Evolutionary conservation across 441 rosid species (phyloP), one percentile per base, ranked within the genome.

Genomic region (Erysimum cheiri): DNA sequence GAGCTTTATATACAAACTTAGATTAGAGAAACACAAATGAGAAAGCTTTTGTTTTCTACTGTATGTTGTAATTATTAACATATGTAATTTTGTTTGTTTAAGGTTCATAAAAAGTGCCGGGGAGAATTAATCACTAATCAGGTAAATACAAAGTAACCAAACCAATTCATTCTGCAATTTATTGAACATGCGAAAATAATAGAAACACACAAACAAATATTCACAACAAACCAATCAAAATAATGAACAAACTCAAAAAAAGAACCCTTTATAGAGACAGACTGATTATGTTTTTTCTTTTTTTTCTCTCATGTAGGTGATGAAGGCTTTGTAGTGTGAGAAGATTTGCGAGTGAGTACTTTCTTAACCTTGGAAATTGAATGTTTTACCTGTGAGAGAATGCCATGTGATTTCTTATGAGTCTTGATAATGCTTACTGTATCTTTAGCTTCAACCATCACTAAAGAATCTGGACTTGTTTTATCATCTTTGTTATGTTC

Each of bases 351-450:
- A 2, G 83, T 87, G 48, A 95, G 87, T 60, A 84, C 99, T 72
- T 95, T 95, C 88, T 84, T 95, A 41, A 95, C 98, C 77, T 90
- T 95, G 41, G 92, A 87, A 78, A 92, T 88, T 3, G 99, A 92
- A 67, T 88, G 90, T 78, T 94, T 94, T 28, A 94, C 98, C 80
- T 87, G 90, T 64, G 98, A 86, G 57, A 95, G 84, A 76, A 95
- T 84, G 66, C 73, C 83, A 26, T 88, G 91, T 36, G 96, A 86
- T 77, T 95, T 95, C 84, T 90, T 95, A 13, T 83, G 77, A 56
- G 73, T 74, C 70, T 85, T 90, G 53, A 77, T 74, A 9, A 85
- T 80, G 35, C 76, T 73, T 0, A 86, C 82, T n/a, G 75, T 73
- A 35, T 88, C 96, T 80, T 76, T 88, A 40, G 85, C 84, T 76